Evolutionary conservation across 2,329 filamentous ascomycete species (phyloP).

Genomic region (Talaromyces sp.): DNA sequence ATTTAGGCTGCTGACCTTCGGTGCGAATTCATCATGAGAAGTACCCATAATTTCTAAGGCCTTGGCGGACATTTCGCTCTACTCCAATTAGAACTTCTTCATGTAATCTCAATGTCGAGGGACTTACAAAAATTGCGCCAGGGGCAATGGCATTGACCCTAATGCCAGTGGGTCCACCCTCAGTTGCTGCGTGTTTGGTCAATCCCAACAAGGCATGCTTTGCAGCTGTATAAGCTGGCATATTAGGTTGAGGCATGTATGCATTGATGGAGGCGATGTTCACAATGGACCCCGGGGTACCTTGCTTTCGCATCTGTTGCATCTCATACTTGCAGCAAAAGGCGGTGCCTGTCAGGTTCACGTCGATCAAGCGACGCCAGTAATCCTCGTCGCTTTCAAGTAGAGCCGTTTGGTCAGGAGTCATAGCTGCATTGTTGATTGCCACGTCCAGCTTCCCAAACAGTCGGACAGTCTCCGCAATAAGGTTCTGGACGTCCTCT

Average conservation of each 20-base stretch:
- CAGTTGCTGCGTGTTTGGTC: conserved; percentile 43
- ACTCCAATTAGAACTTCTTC: not conserved
- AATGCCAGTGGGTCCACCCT: conserved; percentile 36
- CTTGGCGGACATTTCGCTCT: conserved; percentile 19
- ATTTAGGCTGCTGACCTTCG: conserved; percentile 15
- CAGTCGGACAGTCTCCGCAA: conserved; percentile 34
- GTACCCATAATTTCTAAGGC: conserved; percentile 19
- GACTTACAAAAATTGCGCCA: conserved; percentile 11
- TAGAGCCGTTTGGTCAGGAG: conserved; percentile 29
- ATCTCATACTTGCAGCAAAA: conserved; percentile 36
- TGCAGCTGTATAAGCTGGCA: conserved; percentile 46
- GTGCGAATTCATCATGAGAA: conserved; percentile 21
- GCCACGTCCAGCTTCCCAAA: conserved; percentile 48
- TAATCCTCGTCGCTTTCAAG: conserved; percentile 34
- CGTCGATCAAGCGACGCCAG: conserved; percentile 41
- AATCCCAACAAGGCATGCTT: conserved; percentile 51
- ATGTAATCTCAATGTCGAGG: not conserved
- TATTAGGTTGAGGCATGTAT: conserved; percentile 36
- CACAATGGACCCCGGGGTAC: conserved; percentile 36
- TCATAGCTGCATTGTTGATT: conserved; percentile 46
- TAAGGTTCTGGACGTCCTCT: conserved; percentile 34
- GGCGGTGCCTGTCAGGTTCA: conserved; percentile 47
- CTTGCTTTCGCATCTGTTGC: conserved; percentile 44
- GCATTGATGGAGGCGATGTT: conserved; percentile 49
- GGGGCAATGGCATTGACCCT: conserved; percentile 40